phyloP scores from a whole-genome alignment of 495 filamentous ascomycete genomes.

The Schizothecium vesticola region DNA sequence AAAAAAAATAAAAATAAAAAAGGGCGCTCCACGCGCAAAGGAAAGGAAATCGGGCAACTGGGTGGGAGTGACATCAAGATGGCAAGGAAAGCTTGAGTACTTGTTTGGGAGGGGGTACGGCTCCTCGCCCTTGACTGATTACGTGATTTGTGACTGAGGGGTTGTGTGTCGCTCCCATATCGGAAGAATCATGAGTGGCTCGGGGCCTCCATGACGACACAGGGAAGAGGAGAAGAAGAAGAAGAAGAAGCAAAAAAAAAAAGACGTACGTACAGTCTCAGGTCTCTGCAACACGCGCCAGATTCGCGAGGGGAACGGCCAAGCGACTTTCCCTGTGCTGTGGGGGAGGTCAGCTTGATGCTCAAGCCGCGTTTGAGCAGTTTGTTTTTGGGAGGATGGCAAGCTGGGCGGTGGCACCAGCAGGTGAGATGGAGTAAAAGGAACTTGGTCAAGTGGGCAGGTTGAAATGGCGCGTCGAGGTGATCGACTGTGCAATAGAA shows the following conservation, averaged over 20 bases:
- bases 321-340: background rate
- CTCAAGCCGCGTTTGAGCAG: background rate
- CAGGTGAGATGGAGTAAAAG: background rate
- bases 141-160: conserved; percentile 10
- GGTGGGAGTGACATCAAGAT: background rate
- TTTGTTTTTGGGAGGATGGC: background rate
- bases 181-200: conserved; percentile 13
- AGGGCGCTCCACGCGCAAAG: background rate
- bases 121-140: background rate
- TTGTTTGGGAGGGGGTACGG: background rate
- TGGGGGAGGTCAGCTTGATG: background rate
- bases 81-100: background rate
- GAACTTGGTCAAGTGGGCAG: background rate
- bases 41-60: conserved; percentile 4
- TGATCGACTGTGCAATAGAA: background rate
- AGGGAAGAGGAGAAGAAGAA: background rate
- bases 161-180: conserved; percentile 22
- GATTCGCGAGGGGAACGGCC: background rate
- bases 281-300: background rate
- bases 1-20: too few species aligned
- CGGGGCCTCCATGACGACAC: background rate
- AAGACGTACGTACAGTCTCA: conserved; percentile 22
- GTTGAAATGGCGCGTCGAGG: background rate
- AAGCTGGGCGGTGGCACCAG: background rate
- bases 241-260: too few species aligned